Percentiles rank a stretch among this genome's conserved stretches.
Conservation (phyloP, 2,329 filamentous ascomycete genomes). For the Paramyrothecium roridum region DNA sequence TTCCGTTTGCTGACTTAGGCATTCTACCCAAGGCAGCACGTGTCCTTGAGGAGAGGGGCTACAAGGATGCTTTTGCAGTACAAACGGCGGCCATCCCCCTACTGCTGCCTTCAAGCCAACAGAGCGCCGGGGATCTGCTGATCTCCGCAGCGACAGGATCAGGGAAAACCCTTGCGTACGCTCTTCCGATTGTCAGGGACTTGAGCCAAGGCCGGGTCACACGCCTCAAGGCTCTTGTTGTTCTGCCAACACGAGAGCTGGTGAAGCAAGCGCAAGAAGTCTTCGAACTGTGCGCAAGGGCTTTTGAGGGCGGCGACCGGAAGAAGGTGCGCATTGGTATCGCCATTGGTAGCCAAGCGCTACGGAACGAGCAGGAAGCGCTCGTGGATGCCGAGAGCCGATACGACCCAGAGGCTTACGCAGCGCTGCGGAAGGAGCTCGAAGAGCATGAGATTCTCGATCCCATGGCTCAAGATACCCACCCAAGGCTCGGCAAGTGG, state of each 20-base stretch:
- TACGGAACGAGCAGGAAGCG: constrained; percentile 59
- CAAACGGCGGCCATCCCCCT: constrained; percentile 65
- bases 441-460: not conserved
- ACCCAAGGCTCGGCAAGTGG: constrained; percentile 30
- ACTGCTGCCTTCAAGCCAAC: constrained; percentile 62
- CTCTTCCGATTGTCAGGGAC: constrained; percentile 78
- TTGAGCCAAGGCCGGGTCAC: constrained; percentile 64
- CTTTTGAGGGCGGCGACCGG: constrained; percentile 49
- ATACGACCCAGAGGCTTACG: constrained; percentile 62
- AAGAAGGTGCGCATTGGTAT: constrained; percentile 77
- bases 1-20: constrained; percentile 61
- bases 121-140: constrained; percentile 72
- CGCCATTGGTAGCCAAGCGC: constrained; percentile 75
- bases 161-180: constrained; percentile 90
- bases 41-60: constrained; percentile 59
- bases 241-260: constrained; percentile 87
- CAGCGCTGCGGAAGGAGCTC: constrained; percentile 19
- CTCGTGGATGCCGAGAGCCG: constrained; percentile 43
- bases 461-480: constrained; percentile 7
- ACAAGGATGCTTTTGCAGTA: constrained; percentile 39
- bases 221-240: constrained; percentile 72
- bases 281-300: constrained; percentile 69
- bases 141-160: constrained; percentile 93
- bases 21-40: constrained; percentile 59
- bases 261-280: constrained; percentile 82